Conservation (phyloP, 2,329 filamentous ascomycete species). For the Ilyonectria destructans region DNA sequence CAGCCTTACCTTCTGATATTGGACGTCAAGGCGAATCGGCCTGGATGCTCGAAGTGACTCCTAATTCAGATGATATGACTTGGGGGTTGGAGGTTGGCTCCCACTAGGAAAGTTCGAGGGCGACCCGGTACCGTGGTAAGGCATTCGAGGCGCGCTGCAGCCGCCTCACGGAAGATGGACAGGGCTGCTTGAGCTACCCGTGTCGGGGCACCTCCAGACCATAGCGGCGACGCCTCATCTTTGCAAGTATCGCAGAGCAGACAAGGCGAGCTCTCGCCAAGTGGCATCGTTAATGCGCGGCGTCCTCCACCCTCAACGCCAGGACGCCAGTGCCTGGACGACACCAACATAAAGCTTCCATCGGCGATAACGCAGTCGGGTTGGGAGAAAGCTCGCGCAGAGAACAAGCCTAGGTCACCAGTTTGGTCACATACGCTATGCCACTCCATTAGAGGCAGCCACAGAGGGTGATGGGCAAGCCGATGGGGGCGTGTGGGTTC, state of each 20-base stretch:
- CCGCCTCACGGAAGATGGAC: constrained; percentile 33
- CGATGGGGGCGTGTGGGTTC: constrained; percentile 16
- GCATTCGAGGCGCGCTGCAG: constrained; percentile 39
- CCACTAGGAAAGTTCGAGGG: constrained; percentile 33
- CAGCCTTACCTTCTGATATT: constrained; percentile 18
- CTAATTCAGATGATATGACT: constrained; percentile 19
- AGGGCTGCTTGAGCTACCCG: constrained; percentile 27
- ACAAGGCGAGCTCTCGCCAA: constrained; percentile 26
- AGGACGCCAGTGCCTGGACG: constrained; percentile 23
- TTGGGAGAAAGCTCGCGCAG: background rate
- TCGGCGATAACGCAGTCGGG: constrained; percentile 22
- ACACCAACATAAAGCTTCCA: constrained; percentile 8
- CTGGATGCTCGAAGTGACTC: constrained; percentile 22
- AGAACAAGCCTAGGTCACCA: constrained; percentile 14
- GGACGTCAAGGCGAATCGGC: constrained; percentile 23
- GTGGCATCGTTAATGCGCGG: constrained; percentile 15
- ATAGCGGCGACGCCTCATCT: constrained; percentile 33
- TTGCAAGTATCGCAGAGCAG: constrained; percentile 18
- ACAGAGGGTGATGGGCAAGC: constrained; percentile 26
- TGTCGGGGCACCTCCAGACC: constrained; percentile 28
- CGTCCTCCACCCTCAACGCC: constrained; percentile 21
- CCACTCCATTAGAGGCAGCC: constrained; percentile 22
- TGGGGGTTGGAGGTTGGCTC: constrained; percentile 24
- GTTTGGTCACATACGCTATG: constrained; percentile 20
- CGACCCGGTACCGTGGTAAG: constrained; percentile 43